These are phyloP conservation scores for Hansenula lynferdii DNA, from an alignment of 1,139 yeast genomes.

Conservation along the genomic window DNA sequence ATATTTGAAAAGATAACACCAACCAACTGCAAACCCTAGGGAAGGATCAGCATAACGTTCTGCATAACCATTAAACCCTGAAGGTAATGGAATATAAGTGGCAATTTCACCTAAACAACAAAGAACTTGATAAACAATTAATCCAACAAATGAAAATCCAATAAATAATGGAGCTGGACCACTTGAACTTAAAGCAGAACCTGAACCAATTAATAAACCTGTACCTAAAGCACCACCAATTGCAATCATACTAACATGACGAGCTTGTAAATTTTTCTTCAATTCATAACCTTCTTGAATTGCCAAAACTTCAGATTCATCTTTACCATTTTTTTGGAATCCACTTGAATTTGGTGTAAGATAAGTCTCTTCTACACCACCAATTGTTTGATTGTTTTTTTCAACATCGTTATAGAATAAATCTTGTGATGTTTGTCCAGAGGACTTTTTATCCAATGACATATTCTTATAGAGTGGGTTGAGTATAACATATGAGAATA, in stretches of 20 bases:
- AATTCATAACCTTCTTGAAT: conserved; percentile 47
- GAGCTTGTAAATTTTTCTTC: conserved; percentile 57
- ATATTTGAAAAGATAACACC: conserved; percentile 80
- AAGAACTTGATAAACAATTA: conserved; percentile 67
- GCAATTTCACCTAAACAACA: conserved; percentile 82
- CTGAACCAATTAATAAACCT: conserved; percentile 72
- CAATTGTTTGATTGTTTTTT: neutral
- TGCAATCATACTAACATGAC: conserved; percentile 79
- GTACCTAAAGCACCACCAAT: conserved; percentile 85
- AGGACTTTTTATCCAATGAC: conserved; percentile 1
- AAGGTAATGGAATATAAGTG: conserved; percentile 66
- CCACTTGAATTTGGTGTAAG: conserved; percentile 3
- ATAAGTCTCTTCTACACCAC: neutral
- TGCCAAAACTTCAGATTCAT: conserved; percentile 15
- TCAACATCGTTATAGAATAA: neutral
- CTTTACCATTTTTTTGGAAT: too few species aligned
- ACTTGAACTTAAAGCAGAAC: conserved; percentile 58
- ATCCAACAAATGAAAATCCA: conserved; percentile 65
- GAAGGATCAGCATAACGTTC: conserved; percentile 64
- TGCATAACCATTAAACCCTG: conserved; percentile 62
- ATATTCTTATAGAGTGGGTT: neutral
- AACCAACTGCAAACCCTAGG: conserved; percentile 75
- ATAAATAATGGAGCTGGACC: conserved; percentile 81
- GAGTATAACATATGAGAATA: too few species aligned
- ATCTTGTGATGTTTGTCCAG: conserved; percentile 1